phyloP scores from a whole-genome alignment of 2,329 filamentous ascomycete genomes.

The Elsinoe australis region DNA sequence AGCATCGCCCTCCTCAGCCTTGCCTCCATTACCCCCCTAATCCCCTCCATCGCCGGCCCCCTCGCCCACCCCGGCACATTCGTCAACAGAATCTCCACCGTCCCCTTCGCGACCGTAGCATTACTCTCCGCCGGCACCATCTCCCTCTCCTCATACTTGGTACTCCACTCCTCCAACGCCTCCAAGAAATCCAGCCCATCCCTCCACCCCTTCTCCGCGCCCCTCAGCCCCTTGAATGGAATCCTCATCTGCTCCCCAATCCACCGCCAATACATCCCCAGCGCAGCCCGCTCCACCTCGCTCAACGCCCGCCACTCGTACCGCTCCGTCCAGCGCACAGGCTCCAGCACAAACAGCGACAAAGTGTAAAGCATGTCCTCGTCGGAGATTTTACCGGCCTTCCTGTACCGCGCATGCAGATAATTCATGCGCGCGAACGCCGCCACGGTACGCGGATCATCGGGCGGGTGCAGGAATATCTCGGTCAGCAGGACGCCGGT shows the following conservation, averaged over 20 bases:
- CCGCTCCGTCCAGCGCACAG: constrained; percentile 52
- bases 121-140: constrained; percentile 46
- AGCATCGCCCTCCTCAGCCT: constrained; percentile 57
- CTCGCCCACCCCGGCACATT: constrained; percentile 43
- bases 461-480: constrained; percentile 38
- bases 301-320: constrained; percentile 65
- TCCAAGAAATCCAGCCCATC: constrained; percentile 49
- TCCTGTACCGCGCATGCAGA: constrained; percentile 52
- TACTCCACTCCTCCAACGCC: constrained; percentile 45
- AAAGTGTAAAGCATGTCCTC: constrained; percentile 60
- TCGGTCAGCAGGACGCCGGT: constrained; percentile 45
- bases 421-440: constrained; percentile 58
- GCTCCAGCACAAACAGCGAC: constrained; percentile 57
- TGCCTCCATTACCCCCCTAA: constrained; percentile 56
- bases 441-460: constrained; percentile 36
- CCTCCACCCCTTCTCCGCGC: constrained; percentile 34
- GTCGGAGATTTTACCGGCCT: constrained; percentile 52
- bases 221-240: constrained; percentile 40
- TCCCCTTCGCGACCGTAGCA: constrained; percentile 45
- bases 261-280: constrained; percentile 61
- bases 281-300: constrained; percentile 59
- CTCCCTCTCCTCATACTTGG: constrained; percentile 49
- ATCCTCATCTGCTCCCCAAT: constrained; percentile 65
- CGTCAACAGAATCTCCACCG: constrained; percentile 54
- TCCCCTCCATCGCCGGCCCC: constrained; percentile 43